phyloP scores from a whole-genome alignment of 257 asterid genomes.

The Capsicum rhomboideum region DNA sequence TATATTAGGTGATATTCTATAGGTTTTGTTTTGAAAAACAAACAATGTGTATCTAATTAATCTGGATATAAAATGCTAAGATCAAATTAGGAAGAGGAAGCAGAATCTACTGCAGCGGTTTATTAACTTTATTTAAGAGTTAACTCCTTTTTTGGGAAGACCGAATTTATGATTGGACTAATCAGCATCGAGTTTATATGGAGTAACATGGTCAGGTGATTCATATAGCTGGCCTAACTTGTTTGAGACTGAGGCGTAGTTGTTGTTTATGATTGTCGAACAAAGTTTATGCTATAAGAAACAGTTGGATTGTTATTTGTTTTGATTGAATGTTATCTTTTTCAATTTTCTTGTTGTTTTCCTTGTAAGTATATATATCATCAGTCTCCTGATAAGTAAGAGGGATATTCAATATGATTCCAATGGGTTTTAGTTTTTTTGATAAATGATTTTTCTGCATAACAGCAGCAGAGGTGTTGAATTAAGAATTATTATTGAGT shows the following conservation, averaged over 20 bases:
- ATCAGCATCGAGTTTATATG: background rate
- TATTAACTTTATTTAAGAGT: background rate
- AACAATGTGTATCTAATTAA: background rate
- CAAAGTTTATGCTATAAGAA: background rate
- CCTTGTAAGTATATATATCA: background rate
- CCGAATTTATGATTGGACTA: background rate
- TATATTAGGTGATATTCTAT: background rate
- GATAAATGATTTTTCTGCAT: background rate
- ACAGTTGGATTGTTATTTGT: background rate
- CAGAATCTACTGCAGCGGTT: background rate
- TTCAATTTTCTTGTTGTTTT: background rate
- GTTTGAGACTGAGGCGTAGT: background rate
- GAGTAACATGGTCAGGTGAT: background rate
- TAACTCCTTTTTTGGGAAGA: background rate
- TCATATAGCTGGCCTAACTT: background rate
- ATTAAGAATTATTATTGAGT: background rate
- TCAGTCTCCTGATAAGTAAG: background rate
- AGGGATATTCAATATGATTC: background rate
- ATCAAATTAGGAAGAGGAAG: background rate
- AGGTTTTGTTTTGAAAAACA: background rate
- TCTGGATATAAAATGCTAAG: background rate
- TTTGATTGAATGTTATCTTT: background rate
- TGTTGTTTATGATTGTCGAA: background rate
- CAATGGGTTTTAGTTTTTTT: background rate
- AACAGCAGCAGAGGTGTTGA: background rate